Evolutionary conservation across 148 eudicot species (phyloP).

Genomic region (Cornus controversa): DNA sequence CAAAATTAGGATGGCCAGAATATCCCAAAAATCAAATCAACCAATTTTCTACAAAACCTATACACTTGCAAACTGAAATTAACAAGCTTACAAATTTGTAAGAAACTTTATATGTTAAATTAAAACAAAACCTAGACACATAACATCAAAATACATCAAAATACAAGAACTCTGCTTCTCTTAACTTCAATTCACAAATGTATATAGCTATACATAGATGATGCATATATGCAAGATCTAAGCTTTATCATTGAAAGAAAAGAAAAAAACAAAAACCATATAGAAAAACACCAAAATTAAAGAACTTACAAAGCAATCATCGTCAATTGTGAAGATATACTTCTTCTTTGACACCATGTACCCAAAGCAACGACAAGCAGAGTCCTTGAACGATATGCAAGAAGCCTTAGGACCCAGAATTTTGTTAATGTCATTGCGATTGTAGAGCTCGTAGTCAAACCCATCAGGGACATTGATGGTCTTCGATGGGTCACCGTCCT

Average conservation of each 20-base stretch:
- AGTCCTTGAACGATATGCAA: constrained; percentile 70
- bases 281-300: background rate
- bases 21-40: background rate
- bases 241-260: background rate
- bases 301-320: constrained; percentile 65
- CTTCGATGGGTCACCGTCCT: constrained; percentile 68
- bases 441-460: constrained; percentile 62
- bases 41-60: background rate
- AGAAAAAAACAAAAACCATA: constrained; percentile 16
- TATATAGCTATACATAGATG: too few relatives aligned
- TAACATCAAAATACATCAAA: too few relatives aligned
- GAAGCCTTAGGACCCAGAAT: constrained; percentile 61
- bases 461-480: constrained; percentile 49
- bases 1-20: too few relatives aligned
- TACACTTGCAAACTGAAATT: background rate
- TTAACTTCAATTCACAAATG: too few relatives aligned
- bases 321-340: constrained; percentile 68
- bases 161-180: background rate
- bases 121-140: background rate
- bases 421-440: constrained; percentile 50
- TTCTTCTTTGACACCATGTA: constrained; percentile 71
- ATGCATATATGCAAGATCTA: background rate
- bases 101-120: too few relatives aligned
- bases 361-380: constrained; percentile 65
- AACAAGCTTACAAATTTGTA: background rate